Evolutionary conservation across 345 rosid species (phyloP), one percentile per base, ranked within the genome.

Genomic region (Brassica carinata): DNA sequence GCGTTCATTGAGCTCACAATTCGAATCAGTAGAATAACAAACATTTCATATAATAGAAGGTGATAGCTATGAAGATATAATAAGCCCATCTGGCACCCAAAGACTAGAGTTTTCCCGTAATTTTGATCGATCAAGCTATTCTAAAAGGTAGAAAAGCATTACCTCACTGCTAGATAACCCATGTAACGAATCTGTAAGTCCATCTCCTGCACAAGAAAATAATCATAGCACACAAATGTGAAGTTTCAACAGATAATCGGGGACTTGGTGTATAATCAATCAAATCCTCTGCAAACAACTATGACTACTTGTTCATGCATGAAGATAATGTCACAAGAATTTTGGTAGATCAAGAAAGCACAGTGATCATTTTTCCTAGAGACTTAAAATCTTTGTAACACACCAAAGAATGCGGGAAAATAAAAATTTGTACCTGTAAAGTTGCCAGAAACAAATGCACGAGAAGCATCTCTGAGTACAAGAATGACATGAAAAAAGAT

Each of bases 401-500:
- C 19, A 73, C 59, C 23, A 7, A 77, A 69, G 72, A 65, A 67
- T 40, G 73, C 27, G 62, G 36, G 36, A 63, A 7, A 33, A 59
- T 6, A 53, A 53, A 19, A 10, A 26, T 2, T 27, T 31, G 69
- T 88, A 95, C 99, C 98, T 85, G 98, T 88, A 73, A 95, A 95
- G 78, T 95, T 95, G 67, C 98, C 98, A n/a, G 98, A 93, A 81
- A 96, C 90, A 81, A 93, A 93, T 61, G 97, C 96, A 63, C 94
- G 96, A 67, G 97, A 91, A 84, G 99, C 98, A 43, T 96, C 97
- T 86, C 97, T 91, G 85, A 64, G 58, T 73, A 29, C 29, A 81
- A 62, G 69, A 75, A 67, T 58, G 0, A 55, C 64, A 76, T 9
- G 43, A n/a, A 75, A 17, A 51, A 53, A 27, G 43, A 61, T 5